Base-by-base conservation (phyloP, 148 eudicot genomes). In the Dianthus caryophyllus region DNA sequence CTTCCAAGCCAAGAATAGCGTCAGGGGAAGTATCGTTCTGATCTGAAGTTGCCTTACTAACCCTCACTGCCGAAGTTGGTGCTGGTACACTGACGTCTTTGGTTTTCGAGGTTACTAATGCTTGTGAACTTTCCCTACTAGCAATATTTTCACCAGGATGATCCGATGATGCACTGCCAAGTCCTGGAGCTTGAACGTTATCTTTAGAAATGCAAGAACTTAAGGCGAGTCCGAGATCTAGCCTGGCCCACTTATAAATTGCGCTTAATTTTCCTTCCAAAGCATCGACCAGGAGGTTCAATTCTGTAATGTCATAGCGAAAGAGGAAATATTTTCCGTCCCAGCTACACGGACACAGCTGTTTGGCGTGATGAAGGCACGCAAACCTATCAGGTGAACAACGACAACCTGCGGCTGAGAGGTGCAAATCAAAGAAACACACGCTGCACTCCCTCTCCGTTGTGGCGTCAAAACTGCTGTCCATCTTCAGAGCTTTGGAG, bases 211-310 rank as follows among this genome's bases (percentile, higher is more conserved):
- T 61, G 66, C 75, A 75, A 69, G 96, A 84, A 73, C 88, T 84
- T 65, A 95, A 77, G 26, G 96, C 85, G 48, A 95, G 76, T 65
- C 96, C 94, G 69, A 95, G 89, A 81, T 90, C 88, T 61, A 77
- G 82, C 61, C 85, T 87, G 31, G 97, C 93, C 96, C 96, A 95
- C 81, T 90, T 82, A 79, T 95, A 88, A 55, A 95, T 76, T 30
- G 97, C 85, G 74, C 97, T 88, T 54, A 95, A 73, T 83, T 95
- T 95, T 57, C 99, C 99, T 71, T 95, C 97, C 73, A 95, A 73
- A 71, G 99, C 99, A 81, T 95, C 96, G 77, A 82, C 89, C 78
- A 95, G 69, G 29, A 95, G 70, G 73, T 87, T 81, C 73, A 95
- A 69, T 69, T 95, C 99, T 41, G 70, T 38, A 54, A 85, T 77